Evolutionary conservation across 148 eudicot genomes (phyloP).

Genomic region (Arbutus unedo): DNA sequence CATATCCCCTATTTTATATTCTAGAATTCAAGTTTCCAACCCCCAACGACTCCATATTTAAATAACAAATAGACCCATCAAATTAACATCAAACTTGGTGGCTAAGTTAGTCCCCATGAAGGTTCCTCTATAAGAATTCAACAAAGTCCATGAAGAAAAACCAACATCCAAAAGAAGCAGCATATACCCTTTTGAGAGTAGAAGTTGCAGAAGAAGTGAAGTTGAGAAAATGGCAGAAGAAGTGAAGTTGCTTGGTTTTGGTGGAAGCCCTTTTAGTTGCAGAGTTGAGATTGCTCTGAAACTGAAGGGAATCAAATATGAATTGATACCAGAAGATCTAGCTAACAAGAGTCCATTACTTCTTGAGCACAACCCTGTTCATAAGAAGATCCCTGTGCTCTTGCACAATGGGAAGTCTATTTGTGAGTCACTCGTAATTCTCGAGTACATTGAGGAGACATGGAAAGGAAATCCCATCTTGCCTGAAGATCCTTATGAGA

Average conservation of each 20-base stretch:
- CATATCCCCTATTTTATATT: too few relatives aligned
- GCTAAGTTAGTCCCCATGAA: background rate
- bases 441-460: constrained; percentile 51
- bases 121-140: background rate
- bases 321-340: constrained; percentile 23
- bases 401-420: constrained; percentile 42
- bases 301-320: constrained; percentile 30
- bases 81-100: background rate
- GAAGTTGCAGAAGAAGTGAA: background rate
- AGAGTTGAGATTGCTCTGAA: constrained; percentile 34
- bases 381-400: constrained; percentile 46
- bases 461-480: constrained; percentile 38
- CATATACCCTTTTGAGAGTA: background rate
- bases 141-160: background rate
- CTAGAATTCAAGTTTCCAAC: background rate
- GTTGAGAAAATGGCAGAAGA: constrained; percentile 17
- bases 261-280: constrained; percentile 23
- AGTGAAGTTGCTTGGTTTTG: constrained; percentile 23
- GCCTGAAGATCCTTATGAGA: constrained; percentile 46
- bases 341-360: constrained; percentile 29
- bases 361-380: constrained; percentile 34
- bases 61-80: background rate
- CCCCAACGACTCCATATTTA: background rate
- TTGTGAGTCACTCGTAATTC: constrained; percentile 44
- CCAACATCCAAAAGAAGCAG: background rate